phyloP scores from a whole-genome alignment of 495 filamentous ascomycete genomes.

The Aspergillus carlsbadensis region DNA sequence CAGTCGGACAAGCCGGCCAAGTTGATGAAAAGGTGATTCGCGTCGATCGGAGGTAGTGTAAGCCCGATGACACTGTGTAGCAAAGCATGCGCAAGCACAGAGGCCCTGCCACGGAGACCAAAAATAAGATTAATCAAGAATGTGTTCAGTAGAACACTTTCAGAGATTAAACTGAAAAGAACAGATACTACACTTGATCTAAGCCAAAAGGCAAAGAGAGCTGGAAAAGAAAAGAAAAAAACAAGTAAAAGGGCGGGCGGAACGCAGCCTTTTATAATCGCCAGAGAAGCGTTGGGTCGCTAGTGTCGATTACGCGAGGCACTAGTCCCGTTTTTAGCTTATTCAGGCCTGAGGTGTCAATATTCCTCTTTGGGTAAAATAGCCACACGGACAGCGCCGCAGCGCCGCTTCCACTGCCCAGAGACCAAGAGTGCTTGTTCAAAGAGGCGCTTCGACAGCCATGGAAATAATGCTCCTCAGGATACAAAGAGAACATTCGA shows the following conservation, averaged over 20 bases:
- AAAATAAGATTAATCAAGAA: conserved; percentile 88
- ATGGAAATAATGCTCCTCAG: too few relatives aligned
- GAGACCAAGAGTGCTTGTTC: neutral
- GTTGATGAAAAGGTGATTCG: conserved; percentile 50
- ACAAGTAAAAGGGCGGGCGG: conserved; percentile 14
- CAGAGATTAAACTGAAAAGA: conserved; percentile 96
- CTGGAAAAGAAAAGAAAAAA: conserved; percentile 52
- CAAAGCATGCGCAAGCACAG: conserved; percentile 80
- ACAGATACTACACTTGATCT: conserved; percentile 99
- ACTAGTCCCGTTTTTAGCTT: neutral
- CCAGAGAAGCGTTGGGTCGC: neutral
- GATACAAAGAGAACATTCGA: neutral
- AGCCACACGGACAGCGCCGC: neutral
- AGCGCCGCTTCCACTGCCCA: neutral
- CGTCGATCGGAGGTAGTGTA: conserved; percentile 84
- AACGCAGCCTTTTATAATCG: conserved; percentile 11
- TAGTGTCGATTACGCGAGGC: conserved; percentile 14
- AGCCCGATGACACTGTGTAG: conserved; percentile 82
- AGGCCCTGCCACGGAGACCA: conserved; percentile 55
- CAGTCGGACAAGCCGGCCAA: conserved; percentile 28
- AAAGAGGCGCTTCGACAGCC: neutral
- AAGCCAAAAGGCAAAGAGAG: conserved; percentile 60
- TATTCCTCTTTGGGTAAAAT: neutral
- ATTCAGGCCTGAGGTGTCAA: neutral
- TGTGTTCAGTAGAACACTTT: conserved; percentile 68